phyloP scores from a whole-genome alignment of 192 early-diverging fungal species.

The Borealophlyctis nickersoniae region DNA sequence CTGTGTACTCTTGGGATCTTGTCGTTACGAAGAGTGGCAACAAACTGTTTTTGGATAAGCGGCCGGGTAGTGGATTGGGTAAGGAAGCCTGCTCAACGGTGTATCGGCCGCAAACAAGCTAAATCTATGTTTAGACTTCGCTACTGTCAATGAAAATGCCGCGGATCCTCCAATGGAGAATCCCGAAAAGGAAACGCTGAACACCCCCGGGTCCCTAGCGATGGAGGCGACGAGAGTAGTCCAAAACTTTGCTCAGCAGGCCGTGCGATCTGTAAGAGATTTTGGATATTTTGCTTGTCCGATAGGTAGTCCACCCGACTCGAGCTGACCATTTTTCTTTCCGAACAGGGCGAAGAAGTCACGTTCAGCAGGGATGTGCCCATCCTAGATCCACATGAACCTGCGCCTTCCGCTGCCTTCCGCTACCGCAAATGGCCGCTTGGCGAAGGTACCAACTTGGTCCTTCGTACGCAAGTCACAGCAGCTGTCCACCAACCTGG shows the following conservation, averaged over 20 bases:
- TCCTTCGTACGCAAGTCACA: conserved; percentile 88
- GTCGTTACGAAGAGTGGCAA: conserved; percentile 82
- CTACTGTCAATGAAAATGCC: conserved; percentile 96
- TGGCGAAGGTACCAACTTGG: conserved; percentile 66
- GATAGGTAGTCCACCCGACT: background rate
- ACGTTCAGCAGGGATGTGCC: background rate
- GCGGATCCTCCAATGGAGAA: conserved; percentile 83
- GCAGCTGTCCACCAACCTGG: conserved; percentile 55
- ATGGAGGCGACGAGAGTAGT: conserved; percentile 85
- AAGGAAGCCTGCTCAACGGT: background rate
- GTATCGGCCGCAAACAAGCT: background rate
- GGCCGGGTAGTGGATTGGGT: conserved; percentile 74
- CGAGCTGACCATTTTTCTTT: background rate
- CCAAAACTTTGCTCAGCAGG: conserved; percentile 79
- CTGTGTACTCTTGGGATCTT: conserved; percentile 95
- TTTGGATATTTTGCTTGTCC: no score
- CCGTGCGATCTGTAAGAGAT: conserved; percentile 15
- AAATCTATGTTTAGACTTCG: conserved; percentile 59
- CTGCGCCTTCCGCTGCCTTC: conserved; percentile 66
- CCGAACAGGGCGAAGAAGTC: background rate
- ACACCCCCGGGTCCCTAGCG: conserved; percentile 80
- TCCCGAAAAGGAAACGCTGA: conserved; percentile 84
- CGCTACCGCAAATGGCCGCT: conserved; percentile 88
- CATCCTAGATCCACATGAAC: conserved; percentile 26
- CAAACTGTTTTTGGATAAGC: conserved; percentile 85